Base-by-base conservation (phyloP, 176 grass and related monocot species). In the Ampelocalamus luodianensis region DNA sequence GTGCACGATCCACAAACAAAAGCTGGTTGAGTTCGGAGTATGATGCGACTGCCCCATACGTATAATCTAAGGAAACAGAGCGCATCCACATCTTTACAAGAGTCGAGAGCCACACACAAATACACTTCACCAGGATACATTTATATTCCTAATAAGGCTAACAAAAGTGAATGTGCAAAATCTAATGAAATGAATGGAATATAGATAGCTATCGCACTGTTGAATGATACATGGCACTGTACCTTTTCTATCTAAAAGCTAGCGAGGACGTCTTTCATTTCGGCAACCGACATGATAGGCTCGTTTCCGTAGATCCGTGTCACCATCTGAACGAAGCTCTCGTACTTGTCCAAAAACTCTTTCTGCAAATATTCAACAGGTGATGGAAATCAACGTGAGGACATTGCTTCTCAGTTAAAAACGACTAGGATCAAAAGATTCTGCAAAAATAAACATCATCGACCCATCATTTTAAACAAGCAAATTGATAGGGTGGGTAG, bases 321-420 rank as follows among this genome's bases (percentile, higher is more conserved):
- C 4, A 94, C 93, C 88, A 96, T 90, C 61, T 96, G 93, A 76
- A 92, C 90, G 37, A 99, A 99, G 79, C 90, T 90, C 76, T 91
- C 93, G 12, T 99, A 96, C 68, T 92, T 94, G 73, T 89, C 91
- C 90, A 99, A 48, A n/a, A 94, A 99, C 45, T 94, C 91, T 86
- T 94, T 96, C 97, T 99, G 93, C 79, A 67, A 89, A 65, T n/a
- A 48, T 83, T 45, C 23, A 43, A 48, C 7, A 72, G 17, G 48
- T 37, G 49, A 43, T 18, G 23, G 45, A 32, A 61, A 67, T 49
- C 61, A 83, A 43, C 72, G 27, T 26, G 39, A 75, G 40, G 22
- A 26, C 22, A 60, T 58, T 65, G 18, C 62, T 48, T 44, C 24
- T 68, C 29, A 24, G 59, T 65, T 54, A 1, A 42, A 76, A 68